Evolutionary conservation across 257 asterid genomes (phyloP).

Genomic region (Phtheirospermum japonicum): DNA sequence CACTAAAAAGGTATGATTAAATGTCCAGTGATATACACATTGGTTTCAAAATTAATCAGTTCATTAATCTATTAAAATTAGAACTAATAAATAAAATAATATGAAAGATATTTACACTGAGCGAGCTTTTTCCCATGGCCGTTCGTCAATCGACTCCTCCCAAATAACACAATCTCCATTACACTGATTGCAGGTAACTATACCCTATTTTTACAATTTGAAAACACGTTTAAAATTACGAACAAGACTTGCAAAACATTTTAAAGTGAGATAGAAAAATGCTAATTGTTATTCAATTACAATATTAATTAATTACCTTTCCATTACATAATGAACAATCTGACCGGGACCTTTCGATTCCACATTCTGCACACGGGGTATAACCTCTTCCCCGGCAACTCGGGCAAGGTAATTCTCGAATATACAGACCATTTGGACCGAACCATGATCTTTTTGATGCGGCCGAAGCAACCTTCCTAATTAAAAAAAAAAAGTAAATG

Average conservation of each 20-base stretch:
- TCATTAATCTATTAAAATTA: too few species aligned
- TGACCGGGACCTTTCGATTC: conserved; percentile 83
- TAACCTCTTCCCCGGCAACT: conserved; percentile 96
- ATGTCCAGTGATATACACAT: too few species aligned
- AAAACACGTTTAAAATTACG: not conserved
- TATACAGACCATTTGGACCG: conserved; percentile 93
- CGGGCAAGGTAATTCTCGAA: conserved; percentile 92
- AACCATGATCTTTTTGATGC: conserved; percentile 80
- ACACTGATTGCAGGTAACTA: conserved; percentile 71
- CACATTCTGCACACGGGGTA: conserved; percentile 81
- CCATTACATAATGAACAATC: conserved; percentile 79
- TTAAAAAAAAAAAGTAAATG: not conserved
- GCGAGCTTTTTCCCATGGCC: conserved; percentile 95
- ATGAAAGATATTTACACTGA: conserved; percentile 49
- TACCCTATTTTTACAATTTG: conserved; percentile 47
- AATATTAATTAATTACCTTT: conserved; percentile 43
- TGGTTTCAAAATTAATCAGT: too few species aligned
- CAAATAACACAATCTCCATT: conserved; percentile 91
- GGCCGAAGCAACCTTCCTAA: conserved; percentile 59
- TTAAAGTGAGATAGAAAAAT: not conserved
- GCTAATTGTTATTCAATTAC: conserved; percentile 1
- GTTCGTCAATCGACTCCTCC: conserved; percentile 94
- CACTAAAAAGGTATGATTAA: too few species aligned
- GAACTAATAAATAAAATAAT: not conserved
- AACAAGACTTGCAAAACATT: not conserved